These are phyloP conservation scores for Penicillium sp. DNA, from an alignment of 2,329 filamentous ascomycete species.

Conservation along the genomic window DNA sequence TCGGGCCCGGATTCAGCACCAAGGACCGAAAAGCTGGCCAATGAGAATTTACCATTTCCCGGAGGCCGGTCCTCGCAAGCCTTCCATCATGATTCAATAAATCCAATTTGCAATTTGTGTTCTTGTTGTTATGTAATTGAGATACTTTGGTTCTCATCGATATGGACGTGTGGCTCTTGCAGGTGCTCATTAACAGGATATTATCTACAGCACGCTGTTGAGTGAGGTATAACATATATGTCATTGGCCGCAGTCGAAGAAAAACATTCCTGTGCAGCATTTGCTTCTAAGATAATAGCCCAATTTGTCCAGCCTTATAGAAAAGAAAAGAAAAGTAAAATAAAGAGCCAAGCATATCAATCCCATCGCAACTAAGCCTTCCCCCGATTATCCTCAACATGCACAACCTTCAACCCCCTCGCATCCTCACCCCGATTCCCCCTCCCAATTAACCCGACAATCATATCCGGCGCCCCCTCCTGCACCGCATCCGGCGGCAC, in stretches of 20 bases:
- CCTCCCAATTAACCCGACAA: conserved; percentile 10
- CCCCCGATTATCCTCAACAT: conserved; percentile 15
- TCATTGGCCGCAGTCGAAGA: no score
- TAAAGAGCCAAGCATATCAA: not conserved
- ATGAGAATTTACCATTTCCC: not conserved
- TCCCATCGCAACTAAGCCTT: not conserved
- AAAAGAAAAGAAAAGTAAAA: not conserved
- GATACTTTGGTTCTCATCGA: no score
- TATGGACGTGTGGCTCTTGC: no score
- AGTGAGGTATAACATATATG: no score
- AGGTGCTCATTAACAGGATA: no score
- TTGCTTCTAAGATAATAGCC: no score
- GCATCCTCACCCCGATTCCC: conserved; percentile 10
- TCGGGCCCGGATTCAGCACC: not conserved
- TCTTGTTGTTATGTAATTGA: no score
- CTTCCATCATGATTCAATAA: not conserved
- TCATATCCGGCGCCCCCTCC: not conserved
- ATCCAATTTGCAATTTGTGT: no score
- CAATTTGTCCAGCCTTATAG: no score
- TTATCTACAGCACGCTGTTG: no score
- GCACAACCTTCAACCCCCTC: conserved; percentile 1
- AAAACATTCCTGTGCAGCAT: no score
- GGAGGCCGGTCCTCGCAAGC: no score
- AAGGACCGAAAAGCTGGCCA: not conserved
- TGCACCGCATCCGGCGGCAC: not conserved